These are phyloP conservation scores for Pleurotus sapidus DNA, from an alignment of 768 basidiomycete species.

Conservation along the genomic window DNA sequence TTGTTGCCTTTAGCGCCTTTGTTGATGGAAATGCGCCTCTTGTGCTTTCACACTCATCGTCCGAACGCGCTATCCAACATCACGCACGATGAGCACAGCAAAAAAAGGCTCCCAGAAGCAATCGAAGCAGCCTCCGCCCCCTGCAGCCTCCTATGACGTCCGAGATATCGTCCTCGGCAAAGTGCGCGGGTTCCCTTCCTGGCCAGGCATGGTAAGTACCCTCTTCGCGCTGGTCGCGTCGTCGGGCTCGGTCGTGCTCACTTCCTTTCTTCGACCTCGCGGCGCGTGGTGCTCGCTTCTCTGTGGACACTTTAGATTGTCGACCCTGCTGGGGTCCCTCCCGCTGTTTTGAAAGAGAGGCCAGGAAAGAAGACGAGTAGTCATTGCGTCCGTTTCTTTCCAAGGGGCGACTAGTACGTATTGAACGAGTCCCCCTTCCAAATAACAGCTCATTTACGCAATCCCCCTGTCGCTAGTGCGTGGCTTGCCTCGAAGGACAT, in stretches of 20 bases:
- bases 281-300: neutral
- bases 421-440: conserved; percentile 8
- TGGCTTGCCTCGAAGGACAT: conserved; percentile 87
- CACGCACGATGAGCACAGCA: conserved; percentile 29
- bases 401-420: conserved; percentile 89
- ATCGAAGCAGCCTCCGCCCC: conserved; percentile 25
- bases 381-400: conserved; percentile 84
- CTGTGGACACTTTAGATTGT: conserved; percentile 58
- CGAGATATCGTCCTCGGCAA: conserved; percentile 91
- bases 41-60: neutral
- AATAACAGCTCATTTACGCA: conserved; percentile 5
- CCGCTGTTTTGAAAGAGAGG: conserved; percentile 62
- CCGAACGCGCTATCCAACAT: neutral
- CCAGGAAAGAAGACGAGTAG: conserved; percentile 74
- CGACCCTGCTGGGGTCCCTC: conserved; percentile 65
- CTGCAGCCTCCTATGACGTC: conserved; percentile 50
- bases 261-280: too few relatives aligned
- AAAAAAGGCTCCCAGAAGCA: conserved; percentile 51
- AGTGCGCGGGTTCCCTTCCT: conserved; percentile 90
- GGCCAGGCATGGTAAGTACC: conserved; percentile 88
- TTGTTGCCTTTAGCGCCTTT: neutral
- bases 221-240: neutral
- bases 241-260: too few relatives aligned
- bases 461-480: conserved; percentile 45
- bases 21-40: neutral